Conservation (phyloP, 345 rosid genomes). For the Citrus trifoliata region DNA sequence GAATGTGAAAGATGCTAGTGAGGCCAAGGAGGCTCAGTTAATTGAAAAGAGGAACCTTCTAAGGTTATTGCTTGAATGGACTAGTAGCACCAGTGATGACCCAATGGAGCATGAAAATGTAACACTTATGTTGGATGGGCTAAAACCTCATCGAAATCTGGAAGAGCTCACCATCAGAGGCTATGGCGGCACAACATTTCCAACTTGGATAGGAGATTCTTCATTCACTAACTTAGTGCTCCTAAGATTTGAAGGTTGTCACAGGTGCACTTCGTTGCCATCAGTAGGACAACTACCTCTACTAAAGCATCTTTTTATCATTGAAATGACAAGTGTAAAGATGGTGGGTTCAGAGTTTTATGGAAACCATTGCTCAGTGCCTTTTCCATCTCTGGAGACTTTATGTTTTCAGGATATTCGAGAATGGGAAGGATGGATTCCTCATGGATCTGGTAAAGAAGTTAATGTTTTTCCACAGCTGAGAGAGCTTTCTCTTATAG, state of each 20-base stretch:
- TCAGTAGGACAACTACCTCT: slow-evolving; percentile 5
- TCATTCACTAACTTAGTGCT: slow-evolving; percentile 13
- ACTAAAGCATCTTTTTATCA: slow-evolving; percentile 7
- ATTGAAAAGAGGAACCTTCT: neutral
- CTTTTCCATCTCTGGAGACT: slow-evolving; percentile 15
- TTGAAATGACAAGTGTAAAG: neutral
- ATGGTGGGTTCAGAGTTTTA: slow-evolving; percentile 10
- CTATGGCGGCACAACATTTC: slow-evolving; percentile 7
- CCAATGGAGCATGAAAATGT: neutral
- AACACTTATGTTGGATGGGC: slow-evolving; percentile 1
- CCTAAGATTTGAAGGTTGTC: neutral
- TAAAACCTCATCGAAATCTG: slow-evolving; percentile 16
- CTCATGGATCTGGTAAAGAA: slow-evolving; percentile 1
- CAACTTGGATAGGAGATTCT: slow-evolving; percentile 19
- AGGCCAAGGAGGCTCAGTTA: slow-evolving; percentile 11
- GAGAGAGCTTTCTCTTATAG: slow-evolving; percentile 24
- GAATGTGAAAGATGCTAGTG: neutral
- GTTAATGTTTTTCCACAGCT: slow-evolving; percentile 25
- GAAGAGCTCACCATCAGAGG: neutral
- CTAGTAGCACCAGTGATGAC: neutral
- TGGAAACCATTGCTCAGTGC: neutral
- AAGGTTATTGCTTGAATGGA: slow-evolving; percentile 10
- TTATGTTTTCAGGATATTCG: slow-evolving; percentile 20
- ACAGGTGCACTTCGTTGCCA: slow-evolving; percentile 10
- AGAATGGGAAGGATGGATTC: slow-evolving; percentile 36